A percentile compares a stretch with the other conserved stretches of the same genome.
Conservation (phyloP, 176 grass and related monocot species). For the Ensete ventricosum region DNA sequence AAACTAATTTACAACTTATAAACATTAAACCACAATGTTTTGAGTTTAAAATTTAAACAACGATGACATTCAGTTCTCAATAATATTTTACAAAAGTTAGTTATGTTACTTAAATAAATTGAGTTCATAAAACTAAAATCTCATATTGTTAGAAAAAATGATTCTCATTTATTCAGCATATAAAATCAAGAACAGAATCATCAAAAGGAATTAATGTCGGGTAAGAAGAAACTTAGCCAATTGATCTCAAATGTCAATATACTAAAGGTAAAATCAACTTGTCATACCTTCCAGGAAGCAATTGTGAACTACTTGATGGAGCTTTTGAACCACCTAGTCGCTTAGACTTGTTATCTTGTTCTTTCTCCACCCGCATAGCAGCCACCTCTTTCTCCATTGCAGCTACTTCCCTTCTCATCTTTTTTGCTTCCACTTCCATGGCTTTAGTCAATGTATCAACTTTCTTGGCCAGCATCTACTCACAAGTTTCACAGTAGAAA, state of each 20-base stretch:
- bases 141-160: not conserved
- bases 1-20: conserved; percentile 1
- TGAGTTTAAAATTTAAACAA: no score
- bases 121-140: no score
- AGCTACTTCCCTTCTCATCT: conserved; percentile 94
- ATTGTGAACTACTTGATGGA: conserved; percentile 52
- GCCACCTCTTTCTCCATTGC: conserved; percentile 98
- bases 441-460: conserved; percentile 95
- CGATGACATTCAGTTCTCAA: no score
- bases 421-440: conserved; percentile 99
- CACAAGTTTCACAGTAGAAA: conserved; percentile 3
- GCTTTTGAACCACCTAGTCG: conserved; percentile 55
- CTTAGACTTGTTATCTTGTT: conserved; percentile 75
- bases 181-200: not conserved
- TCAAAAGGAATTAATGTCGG: not conserved
- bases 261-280: not conserved
- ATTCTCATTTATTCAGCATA: not conserved
- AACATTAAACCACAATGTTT: not conserved
- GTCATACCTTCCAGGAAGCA: conserved; percentile 61
- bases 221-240: conserved; percentile 11
- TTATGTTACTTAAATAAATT: no score
- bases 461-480: conserved; percentile 81
- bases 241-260: conserved; percentile 1
- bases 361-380: conserved; percentile 81
- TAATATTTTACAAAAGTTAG: no score